Evolutionary conservation across 176 grass and related monocot species (phyloP).

Genomic region (Themeda triandra): DNA sequence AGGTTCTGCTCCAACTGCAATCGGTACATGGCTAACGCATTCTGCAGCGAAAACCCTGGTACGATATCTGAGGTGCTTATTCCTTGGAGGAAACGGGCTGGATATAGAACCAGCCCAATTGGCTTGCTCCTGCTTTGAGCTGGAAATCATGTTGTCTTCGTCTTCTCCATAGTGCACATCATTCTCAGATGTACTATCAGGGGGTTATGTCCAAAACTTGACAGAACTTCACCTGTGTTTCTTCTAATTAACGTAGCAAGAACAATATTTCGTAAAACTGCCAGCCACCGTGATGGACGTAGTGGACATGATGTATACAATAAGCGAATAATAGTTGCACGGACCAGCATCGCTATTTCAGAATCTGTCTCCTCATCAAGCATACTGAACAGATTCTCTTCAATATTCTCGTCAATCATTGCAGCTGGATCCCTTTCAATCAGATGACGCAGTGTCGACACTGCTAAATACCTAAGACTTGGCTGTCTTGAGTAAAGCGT

Average conservation of each 20-base stretch:
- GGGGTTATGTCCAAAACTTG: conserved; percentile 48
- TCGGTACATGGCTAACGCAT: conserved; percentile 88
- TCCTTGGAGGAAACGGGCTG: conserved; percentile 64
- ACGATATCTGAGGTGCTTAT: conserved; percentile 91
- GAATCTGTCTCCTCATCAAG: conserved; percentile 98
- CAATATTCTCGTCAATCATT: conserved; percentile 79
- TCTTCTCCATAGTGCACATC: conserved; percentile 74
- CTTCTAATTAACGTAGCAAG: conserved; percentile 79
- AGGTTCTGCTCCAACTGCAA: conserved; percentile 84
- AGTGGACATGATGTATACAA: conserved; percentile 80
- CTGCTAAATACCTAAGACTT: conserved; percentile 85
- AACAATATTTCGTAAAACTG: conserved; percentile 81
- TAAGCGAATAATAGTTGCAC: conserved; percentile 85
- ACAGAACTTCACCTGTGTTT: conserved; percentile 39
- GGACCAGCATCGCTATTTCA: conserved; percentile 87
- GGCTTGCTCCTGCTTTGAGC: conserved; percentile 52
- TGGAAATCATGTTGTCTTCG: conserved; percentile 88
- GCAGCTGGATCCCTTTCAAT: conserved; percentile 83
- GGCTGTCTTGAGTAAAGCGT: conserved; percentile 96
- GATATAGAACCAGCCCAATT: conserved; percentile 36
- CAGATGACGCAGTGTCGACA: conserved; percentile 76
- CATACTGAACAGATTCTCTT: conserved; percentile 94
- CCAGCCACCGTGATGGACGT: conserved; percentile 83
- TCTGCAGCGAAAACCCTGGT: conserved; percentile 97
- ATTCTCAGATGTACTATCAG: conserved; percentile 52